Conservation (phyloP, 108 stramenopile species). For the Skeletonema costatum region DNA sequence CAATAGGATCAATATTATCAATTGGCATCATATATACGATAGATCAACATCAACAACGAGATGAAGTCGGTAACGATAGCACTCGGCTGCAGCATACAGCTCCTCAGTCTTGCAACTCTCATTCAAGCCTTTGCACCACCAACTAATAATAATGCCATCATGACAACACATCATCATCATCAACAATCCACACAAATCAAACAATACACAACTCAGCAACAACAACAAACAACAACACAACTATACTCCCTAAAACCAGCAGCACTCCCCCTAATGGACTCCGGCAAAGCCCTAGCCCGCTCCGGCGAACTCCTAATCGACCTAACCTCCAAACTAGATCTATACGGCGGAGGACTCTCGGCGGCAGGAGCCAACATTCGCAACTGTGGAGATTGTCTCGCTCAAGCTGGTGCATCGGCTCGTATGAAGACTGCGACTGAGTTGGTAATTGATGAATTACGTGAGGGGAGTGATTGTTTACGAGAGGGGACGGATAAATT, state of each 20-base stretch:
- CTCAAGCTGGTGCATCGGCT: conserved; percentile 82
- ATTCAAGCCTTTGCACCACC: background rate
- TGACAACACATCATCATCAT: no score
- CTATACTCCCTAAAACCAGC: conserved; percentile 69
- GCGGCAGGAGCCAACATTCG: conserved; percentile 68
- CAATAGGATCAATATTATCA: no score
- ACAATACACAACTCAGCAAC: no score
- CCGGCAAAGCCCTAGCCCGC: conserved; percentile 79
- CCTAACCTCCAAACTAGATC: conserved; percentile 49
- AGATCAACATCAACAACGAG: no score
- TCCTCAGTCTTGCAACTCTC: background rate
- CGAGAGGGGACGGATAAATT: conserved; percentile 56
- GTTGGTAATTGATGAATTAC: conserved; percentile 79
- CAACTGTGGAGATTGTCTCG: conserved; percentile 74
- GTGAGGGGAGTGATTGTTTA: conserved; percentile 75
- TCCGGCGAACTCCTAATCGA: conserved; percentile 81
- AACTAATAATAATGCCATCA: no score
- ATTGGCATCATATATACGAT: no score
- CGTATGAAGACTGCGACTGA: conserved; percentile 80
- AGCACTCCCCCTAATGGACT: conserved; percentile 71
- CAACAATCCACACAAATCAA: no score
- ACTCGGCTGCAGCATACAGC: background rate
- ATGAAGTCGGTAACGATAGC: background rate
- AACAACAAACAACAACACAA: background rate
- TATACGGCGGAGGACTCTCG: conserved; percentile 82